A percentile compares a stretch with the other conserved stretches of the same genome.
Evolutionary conservation across 305 asterid genomes (phyloP).

Genomic region (Rubia tinctorum): DNA sequence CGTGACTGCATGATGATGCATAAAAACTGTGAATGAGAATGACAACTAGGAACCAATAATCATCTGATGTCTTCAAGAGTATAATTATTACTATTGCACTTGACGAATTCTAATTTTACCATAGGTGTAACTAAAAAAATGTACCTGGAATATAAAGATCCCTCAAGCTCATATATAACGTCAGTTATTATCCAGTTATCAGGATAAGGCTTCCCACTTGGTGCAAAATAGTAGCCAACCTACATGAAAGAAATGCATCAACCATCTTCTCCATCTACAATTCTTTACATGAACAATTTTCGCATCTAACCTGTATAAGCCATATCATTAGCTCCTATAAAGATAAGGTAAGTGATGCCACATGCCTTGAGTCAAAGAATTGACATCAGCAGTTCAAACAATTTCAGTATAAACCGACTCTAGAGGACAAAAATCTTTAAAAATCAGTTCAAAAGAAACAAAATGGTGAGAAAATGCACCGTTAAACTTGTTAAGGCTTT

Average conservation of each 20-base stretch:
- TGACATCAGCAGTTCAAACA: background rate
- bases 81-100: background rate
- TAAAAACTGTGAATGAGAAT: background rate
- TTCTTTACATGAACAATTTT: background rate
- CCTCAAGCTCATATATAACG: constrained; percentile 81
- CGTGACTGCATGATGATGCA: background rate
- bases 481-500: background rate
- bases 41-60: background rate
- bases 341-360: background rate
- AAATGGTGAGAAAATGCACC: background rate
- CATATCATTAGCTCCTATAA: background rate
- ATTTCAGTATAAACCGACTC: background rate
- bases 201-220: constrained; percentile 99
- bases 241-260: constrained; percentile 28
- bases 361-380: constrained; percentile 8
- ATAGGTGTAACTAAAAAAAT: background rate
- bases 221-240: constrained; percentile 99
- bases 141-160: constrained; percentile 90
- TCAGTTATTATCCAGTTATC: constrained; percentile 99
- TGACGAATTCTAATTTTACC: background rate
- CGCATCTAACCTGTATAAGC: background rate
- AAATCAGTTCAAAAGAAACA: background rate
- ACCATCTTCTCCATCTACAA: constrained; percentile 13
- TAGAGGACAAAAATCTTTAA: background rate
- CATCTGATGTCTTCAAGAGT: background rate